A percentile compares a stretch with the other conserved stretches of the same genome.
phyloP scores from a whole-genome alignment of 331 rosid species.

The Quercus phellos region DNA sequence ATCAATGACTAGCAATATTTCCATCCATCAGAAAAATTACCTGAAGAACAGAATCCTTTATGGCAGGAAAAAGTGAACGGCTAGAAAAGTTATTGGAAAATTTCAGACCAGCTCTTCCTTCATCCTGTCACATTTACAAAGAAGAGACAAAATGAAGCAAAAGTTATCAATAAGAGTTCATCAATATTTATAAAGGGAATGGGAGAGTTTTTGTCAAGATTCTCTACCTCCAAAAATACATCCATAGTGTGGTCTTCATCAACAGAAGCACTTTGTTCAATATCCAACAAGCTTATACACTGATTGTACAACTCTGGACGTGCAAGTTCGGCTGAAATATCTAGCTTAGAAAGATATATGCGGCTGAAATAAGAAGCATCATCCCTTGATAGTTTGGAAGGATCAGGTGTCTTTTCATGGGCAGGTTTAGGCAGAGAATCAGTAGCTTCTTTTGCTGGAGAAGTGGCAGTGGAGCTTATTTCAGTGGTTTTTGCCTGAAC shows the following conservation, averaged over 20 bases:
- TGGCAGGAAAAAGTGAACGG: slow-evolving; percentile 49
- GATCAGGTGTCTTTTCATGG: slow-evolving; percentile 42
- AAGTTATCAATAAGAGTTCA: not conserved
- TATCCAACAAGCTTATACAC: slow-evolving; percentile 50
- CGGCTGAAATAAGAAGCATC: slow-evolving; percentile 43
- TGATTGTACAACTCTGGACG: slow-evolving; percentile 61
- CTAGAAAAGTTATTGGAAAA: slow-evolving; percentile 31
- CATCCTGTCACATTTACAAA: slow-evolving; percentile 48
- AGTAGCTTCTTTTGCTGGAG: slow-evolving; percentile 49
- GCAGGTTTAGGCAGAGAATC: slow-evolving; percentile 27
- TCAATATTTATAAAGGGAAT: not conserved
- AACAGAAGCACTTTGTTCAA: slow-evolving; percentile 28
- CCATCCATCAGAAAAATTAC: slow-evolving; percentile 31
- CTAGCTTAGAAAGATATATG: slow-evolving; percentile 81
- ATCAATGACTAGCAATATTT: not conserved
- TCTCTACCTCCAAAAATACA: slow-evolving; percentile 54
- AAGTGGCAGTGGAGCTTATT: slow-evolving; percentile 31
- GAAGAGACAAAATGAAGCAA: not conserved
- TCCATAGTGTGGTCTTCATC: slow-evolving; percentile 41
- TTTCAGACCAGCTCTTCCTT: slow-evolving; percentile 38
- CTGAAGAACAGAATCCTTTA: slow-evolving; percentile 58
- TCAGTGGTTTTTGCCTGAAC: slow-evolving; percentile 42
- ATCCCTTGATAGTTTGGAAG: slow-evolving; percentile 31
- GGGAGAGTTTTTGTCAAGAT: not conserved
- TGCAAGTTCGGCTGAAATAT: slow-evolving; percentile 64